Conservation (phyloP, 768 basidiomycete species). For the Tulasnella sp. region DNA sequence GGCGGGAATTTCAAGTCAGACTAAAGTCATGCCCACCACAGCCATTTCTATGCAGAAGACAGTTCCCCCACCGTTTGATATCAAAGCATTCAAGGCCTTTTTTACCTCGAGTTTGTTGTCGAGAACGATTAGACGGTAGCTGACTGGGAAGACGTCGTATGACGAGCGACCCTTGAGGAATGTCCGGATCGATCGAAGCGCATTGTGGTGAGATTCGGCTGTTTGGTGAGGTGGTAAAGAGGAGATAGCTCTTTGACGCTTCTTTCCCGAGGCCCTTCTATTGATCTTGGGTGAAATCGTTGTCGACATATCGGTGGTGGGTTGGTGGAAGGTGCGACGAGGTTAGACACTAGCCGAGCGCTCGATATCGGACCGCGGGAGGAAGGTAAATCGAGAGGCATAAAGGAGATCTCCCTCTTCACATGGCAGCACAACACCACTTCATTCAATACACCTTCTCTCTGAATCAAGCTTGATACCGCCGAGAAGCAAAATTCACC, state of each 20-base stretch:
- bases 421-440: not conserved
- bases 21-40: not conserved
- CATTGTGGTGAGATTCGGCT: conserved; percentile 30
- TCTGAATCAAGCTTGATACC: not conserved
- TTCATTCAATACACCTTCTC: not conserved
- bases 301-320: not conserved
- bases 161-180: conserved; percentile 80
- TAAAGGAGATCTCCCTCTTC: not conserved
- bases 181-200: conserved; percentile 50
- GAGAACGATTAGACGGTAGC: conserved; percentile 91
- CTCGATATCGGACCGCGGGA: not conserved
- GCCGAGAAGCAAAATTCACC: not conserved
- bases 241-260: not conserved
- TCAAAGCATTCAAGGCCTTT: conserved; percentile 81
- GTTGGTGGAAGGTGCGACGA: not conserved
- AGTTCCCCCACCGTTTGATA: conserved; percentile 44
- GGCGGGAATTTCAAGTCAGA: conserved; percentile 11
- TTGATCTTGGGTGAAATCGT: not conserved
- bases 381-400: not conserved
- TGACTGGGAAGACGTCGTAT: conserved; percentile 97
- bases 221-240: not conserved
- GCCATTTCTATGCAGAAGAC: not conserved
- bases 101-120: conserved; percentile 95
- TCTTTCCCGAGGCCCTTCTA: not conserved
- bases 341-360: not conserved